These are phyloP conservation scores for Casuarina glauca DNA, from an alignment of 306 rosid species.

Conservation along the genomic window DNA sequence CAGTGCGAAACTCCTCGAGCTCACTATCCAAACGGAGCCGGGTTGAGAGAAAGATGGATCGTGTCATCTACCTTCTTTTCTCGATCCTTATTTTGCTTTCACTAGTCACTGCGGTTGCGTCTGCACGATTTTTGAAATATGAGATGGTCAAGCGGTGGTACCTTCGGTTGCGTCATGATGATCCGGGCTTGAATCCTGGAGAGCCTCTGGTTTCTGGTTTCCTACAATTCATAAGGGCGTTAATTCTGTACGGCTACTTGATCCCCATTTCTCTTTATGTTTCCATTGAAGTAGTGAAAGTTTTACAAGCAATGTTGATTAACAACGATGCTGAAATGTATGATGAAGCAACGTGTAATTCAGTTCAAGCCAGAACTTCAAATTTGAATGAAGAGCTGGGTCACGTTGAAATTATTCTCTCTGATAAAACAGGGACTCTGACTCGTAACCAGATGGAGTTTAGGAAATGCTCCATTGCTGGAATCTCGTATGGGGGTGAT, in stretches of 20 bases:
- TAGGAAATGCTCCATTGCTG: slow-evolving; percentile 43
- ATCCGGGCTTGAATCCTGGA: background rate
- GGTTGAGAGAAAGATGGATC: slow-evolving; percentile 40
- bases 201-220: slow-evolving; percentile 17
- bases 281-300: slow-evolving; percentile 43
- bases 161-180: slow-evolving; percentile 13
- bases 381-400: slow-evolving; percentile 25
- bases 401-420: slow-evolving; percentile 34
- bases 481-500: slow-evolving; percentile 34
- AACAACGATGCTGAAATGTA: slow-evolving; percentile 35
- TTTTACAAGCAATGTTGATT: slow-evolving; percentile 36
- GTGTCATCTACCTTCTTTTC: slow-evolving; percentile 31
- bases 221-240: slow-evolving; percentile 28
- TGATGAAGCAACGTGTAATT: slow-evolving; percentile 24
- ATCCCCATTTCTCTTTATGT: slow-evolving; percentile 43
- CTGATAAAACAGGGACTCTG: slow-evolving; percentile 42
- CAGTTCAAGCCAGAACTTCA: slow-evolving; percentile 28
- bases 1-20: slow-evolving; percentile 25
- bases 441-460: slow-evolving; percentile 45
- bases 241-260: slow-evolving; percentile 37
- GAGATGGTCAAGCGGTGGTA: slow-evolving; percentile 30
- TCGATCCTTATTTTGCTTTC: slow-evolving; percentile 30
- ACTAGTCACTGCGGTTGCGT: slow-evolving; percentile 19
- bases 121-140: slow-evolving; percentile 4
- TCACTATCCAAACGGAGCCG: slow-evolving; percentile 36